Evolutionary conservation across 140 eudicot species (phyloP), one percentile per base, ranked within the genome.

Genomic region (Senecio squalidus): DNA sequence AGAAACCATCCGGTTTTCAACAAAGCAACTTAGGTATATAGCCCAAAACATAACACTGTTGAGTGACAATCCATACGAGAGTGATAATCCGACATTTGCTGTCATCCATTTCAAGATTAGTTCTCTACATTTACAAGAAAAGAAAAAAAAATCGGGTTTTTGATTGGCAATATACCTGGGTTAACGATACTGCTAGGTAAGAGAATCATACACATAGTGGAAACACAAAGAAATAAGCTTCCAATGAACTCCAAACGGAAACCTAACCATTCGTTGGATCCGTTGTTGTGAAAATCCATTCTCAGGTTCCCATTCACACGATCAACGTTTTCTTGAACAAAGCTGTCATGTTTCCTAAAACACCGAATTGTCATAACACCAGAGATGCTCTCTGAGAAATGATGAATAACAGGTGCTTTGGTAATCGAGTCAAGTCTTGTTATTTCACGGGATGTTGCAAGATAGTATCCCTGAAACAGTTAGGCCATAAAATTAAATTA

Each of bases 251-350:
- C 96, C 55, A 88, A 50, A 48, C 96, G 96, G 55, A 83, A 83
- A n/a, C 94, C 96, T 58, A 83, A 72, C 96, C 96, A 88, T 60
- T 70, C 96, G 38, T 83, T 88, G 4, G 96, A 78, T 34, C 84
- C 94, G 45, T 80, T 83, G 48, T 83, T 83, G 84, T 88, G 94
- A 34, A 88, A 88, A 65, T 80, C 94, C 94, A 88, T 88, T 23
- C 86, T 73, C 58, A 88, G 31, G 47, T 76, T 88, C 20, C 73
- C 80, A 62, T 88, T 84, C 31, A 84, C 94, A 9, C 89, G 62
- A 23, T 70, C 60, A 16, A 88, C 58, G 52, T 88, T 88, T 57
- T 88, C 96, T 31, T 73, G 79, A 65, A 50, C 72, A 67, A 88
- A 88, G 5, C 45, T 61, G 24, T 74, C 79, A 53, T 83, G 86